phyloP scores from a whole-genome alignment of 1,139 yeast species.

The Pichia sp. region DNA sequence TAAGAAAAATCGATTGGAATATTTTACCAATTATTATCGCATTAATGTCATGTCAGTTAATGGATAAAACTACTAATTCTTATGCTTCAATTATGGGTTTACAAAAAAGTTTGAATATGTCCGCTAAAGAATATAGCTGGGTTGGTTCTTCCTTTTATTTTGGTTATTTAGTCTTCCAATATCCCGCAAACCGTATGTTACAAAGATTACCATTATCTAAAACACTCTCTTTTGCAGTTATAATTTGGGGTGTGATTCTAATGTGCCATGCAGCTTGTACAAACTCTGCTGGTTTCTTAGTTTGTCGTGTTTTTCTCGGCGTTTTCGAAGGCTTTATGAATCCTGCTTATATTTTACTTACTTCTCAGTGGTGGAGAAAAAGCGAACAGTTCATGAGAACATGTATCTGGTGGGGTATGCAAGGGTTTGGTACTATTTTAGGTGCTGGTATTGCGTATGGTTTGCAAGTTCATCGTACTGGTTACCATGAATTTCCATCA shows the following conservation, averaged over 20 bases:
- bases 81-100: constrained; percentile 53
- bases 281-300: constrained; percentile 33
- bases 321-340: constrained; percentile 48
- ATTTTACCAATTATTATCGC: constrained; percentile 48
- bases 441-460: constrained; percentile 52
- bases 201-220: constrained; percentile 38
- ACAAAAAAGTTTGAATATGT: constrained; percentile 38
- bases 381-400: constrained; percentile 46
- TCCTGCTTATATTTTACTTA: constrained; percentile 53
- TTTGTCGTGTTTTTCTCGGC: constrained; percentile 42
- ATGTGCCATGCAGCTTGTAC: constrained; percentile 35
- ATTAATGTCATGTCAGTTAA: constrained; percentile 49
- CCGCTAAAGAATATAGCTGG: constrained; percentile 45
- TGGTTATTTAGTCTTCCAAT: constrained; percentile 42
- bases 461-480: constrained; percentile 31
- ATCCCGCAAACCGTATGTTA: constrained; percentile 36
- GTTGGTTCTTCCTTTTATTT: constrained; percentile 47
- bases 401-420: constrained; percentile 43
- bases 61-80: constrained; percentile 57
- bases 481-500: constrained; percentile 12
- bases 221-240: constrained; percentile 31
- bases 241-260: constrained; percentile 39
- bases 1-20: constrained; percentile 37
- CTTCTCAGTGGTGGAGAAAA: constrained; percentile 46
- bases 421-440: constrained; percentile 48